Evolutionary conservation across 1,139 yeast genomes (phyloP), one percentile per base, ranked within the genome.

Genomic region (Diutina mesorugosa): DNA sequence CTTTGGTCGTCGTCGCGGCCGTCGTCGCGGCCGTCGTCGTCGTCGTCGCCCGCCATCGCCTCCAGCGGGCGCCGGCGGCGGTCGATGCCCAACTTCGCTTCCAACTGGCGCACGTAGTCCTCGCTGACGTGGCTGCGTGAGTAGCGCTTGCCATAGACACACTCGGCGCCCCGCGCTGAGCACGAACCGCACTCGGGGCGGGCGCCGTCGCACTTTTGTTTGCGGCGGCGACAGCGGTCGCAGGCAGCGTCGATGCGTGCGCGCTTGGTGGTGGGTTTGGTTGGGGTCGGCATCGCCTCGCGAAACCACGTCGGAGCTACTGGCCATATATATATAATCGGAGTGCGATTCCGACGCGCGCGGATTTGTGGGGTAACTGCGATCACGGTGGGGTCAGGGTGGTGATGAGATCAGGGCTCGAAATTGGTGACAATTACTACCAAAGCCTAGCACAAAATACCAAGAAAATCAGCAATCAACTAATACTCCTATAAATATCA

Each of bases 181-280:
- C 53, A 50, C 41, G 16, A 28, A 30, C 41, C 45, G 32, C 53
- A 50, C 14, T 5, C 28, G n/a, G 53, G 53, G 5, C 45, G 21
- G 29, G 28, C 18, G 41, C 53, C 53, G 32, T 50, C 53, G 32
- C 53, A 50, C 14, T 50, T 50, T 30, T 30, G 45, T 12, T 50
- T 50, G n/a, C 53, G 53, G 28, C 45, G 41, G n/a, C 53, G 41
- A 50, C 53, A 50, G n/a, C 53, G 53, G 29, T 50, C 53, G 32
- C 53, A 50, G n/a, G 53, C 53, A 2, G 53, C 53, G 10, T 50
- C 53, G 21, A 50, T 32, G 10, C 53, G 21, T 10, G 18, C 16
- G 16, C 53, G 35, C 18, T 50, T 50, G n/a, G n/a, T 21, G 30
- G n/a, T 21, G 30, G 48, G 12, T 8, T 12, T 46, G 21, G 30